Base-by-base conservation (phyloP, 371 early-diverging fungal species). In the Mortierella sp. region DNA sequence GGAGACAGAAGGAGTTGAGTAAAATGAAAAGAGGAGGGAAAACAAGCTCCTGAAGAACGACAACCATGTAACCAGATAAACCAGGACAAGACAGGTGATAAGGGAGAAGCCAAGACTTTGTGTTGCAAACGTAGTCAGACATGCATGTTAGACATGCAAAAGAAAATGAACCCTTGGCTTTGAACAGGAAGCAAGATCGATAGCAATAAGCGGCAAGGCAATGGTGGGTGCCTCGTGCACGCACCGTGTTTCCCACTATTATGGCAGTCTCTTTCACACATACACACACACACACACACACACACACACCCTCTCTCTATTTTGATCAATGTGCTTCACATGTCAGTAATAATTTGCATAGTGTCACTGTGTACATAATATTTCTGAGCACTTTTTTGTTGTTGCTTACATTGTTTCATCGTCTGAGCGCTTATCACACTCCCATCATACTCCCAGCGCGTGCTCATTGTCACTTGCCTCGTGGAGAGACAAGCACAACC, bases 191-290 rank as follows among this genome's bases (percentile, higher is more conserved):
- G 36, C 36, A 36, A 36, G 36, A 36, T 36, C 36, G 36, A 43
- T 43, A 43, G 43, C 10, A 43, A 43, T 43, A 15, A 28, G 28
- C 28, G 28, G 28, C 28, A 28, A 28, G 28, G 43, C 15, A 15
- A 10, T 0, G 10, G 10, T 10, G 10, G 36, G 64, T 69, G 69
- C 64, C 72, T 67, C 72, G 73, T 77, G 77, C 74, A 45, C 68
- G 69, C 28, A 52, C 33, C 48, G n/a, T 59, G 21, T 40, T 40
- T 59, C 41, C 40, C 36, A 33, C 16, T 47, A 24, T 21, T 21
- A 15, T n/a, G 32, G 21, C 4, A 13, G 16, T 41, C 8, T 52
- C 28, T 28, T 28, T 28, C 28, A 28, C 28, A 28, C 28, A 28
- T 2, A 28, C 28, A 28, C 28, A 2, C 28, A 28, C 28, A 28